Evolutionary conservation across 345 rosid species (phyloP), one percentile per base, ranked within the genome.

Genomic region (Arabis hirsuta): DNA sequence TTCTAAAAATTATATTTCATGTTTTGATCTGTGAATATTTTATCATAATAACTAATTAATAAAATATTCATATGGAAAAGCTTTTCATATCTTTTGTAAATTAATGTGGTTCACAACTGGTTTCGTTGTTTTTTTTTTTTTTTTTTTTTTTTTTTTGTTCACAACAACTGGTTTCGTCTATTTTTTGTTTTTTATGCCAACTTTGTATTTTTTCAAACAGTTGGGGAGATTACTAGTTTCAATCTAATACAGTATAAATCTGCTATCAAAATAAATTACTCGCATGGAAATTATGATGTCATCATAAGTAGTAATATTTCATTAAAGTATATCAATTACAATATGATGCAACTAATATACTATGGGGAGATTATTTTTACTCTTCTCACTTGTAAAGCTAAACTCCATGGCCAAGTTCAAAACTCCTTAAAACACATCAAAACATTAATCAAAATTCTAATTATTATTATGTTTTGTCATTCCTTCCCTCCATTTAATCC

Each of bases 401-500:
- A 74, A 59, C 55, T 74, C 62, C 68, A 67, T 59, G 62, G 60
- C 44, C 54, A 41, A 29, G 54, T 74, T 53, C 39, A 74, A 52
- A 41, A 54, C 54, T 58, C 29, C 20, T 65, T 50, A 29, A 45
- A 19, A 65, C 39, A 19, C 53, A 65, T 39, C 4, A 45, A 43
- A 72, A 64, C 48, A 53, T 43, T 54, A 31, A 53, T 62, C 4
- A 38, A 12, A 12, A 46, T 22, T 36, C 59, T 47, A 55, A 38
- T 39, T 12, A 11, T 22, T 13, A 20, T 34, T 34, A 2, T 32
- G 3, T 20, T n/a, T 22, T 29, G 20, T 63, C 65, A 47, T 0
- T 29, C 1, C 53, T 9, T 73, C 20, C 69, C 73, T 45, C 48
- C 32, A 6, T 74, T 74, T 4, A 75, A 55, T 55, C 79, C 79